Conservation (phyloP, 257 asterid species). For the Lantana camara region DNA sequence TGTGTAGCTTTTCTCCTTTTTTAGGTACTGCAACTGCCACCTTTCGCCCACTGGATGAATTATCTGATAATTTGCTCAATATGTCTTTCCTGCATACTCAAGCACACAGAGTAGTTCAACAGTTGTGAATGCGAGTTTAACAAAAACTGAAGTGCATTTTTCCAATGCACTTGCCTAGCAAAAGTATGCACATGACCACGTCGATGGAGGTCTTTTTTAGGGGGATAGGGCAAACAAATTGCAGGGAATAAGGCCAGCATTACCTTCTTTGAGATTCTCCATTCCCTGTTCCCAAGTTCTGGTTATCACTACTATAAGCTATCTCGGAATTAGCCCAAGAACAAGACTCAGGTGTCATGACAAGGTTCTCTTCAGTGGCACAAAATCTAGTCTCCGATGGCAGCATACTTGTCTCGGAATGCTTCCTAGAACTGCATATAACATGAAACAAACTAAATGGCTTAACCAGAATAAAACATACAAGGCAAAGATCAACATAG, state of each 20-base stretch:
- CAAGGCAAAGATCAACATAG: conserved; percentile 5
- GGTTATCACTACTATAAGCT: conserved; percentile 59
- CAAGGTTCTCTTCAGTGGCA: conserved; percentile 56
- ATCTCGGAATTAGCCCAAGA: conserved; percentile 67
- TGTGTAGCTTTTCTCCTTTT: conserved; percentile 60
- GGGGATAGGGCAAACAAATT: conserved; percentile 4
- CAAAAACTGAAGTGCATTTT: conserved; percentile 1
- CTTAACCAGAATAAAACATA: conserved; percentile 4
- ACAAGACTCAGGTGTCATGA: conserved; percentile 65
- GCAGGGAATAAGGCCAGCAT: conserved; percentile 9
- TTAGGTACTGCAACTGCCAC: conserved; percentile 36
- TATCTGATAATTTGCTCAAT: conserved; percentile 44
- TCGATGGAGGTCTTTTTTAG: not conserved
- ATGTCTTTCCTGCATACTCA: conserved; percentile 56
- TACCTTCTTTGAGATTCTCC: conserved; percentile 66
- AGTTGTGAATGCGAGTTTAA: conserved; percentile 14
- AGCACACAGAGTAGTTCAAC: conserved; percentile 25
- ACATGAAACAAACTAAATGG: conserved; percentile 1
- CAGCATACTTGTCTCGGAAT: conserved; percentile 41
- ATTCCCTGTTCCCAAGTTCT: conserved; percentile 39
- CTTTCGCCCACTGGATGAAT: conserved; percentile 54
- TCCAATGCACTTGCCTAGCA: conserved; percentile 7
- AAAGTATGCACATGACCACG: conserved; percentile 20
- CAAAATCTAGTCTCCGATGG: conserved; percentile 35
- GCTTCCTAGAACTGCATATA: conserved; percentile 54